Evolutionary conservation across 2,329 filamentous ascomycete species (phyloP), one percentile per base, ranked within the genome.

Genomic region (Penicillium olsonii): DNA sequence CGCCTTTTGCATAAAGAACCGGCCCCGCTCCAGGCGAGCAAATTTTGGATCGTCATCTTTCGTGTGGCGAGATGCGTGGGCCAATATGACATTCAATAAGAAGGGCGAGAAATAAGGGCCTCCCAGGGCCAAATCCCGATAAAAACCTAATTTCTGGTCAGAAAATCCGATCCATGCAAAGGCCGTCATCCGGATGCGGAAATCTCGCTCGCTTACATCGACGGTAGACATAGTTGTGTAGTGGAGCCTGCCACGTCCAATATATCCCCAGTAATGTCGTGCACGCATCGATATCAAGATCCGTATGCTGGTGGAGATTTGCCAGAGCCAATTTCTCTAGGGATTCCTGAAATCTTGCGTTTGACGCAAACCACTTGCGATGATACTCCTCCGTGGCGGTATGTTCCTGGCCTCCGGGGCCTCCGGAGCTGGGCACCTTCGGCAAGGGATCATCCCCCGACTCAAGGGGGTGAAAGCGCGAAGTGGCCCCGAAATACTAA

Each of bases 201-300:
- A 43, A 42, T 45, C 29, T 17, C 12, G n/a, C 27, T 11, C 5
- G n/a, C 33, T 14, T 35, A 55, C 53, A 55, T 38, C 45, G 53
- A 19, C 55, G 56, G 51, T 60, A 60, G 31, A 60, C 56, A 19
- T 48, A 59, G 45, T 57, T 59, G 38, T 60, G 57, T 20, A 60
- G 35, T 33, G 57, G 55, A 4, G 54, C 53, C 33, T 56, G 57
- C 57, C 57, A 60, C 38, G 55, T 51, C 55, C 56, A 60, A 37
- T 55, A 60, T 10, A 56, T 48, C 22, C 56, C 24, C 24, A 60
- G 31, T 7, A 58, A 40, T 20, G 29, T 50, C 11, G 45, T 29
- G 29, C 53, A 55, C 12, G 52, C 17, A 9, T 42, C 33, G 5
- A 38, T 24, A 29, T 42, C 41, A 5, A 50, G 38, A 39, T 47